These are phyloP conservation scores for Triglochin maritima DNA, from an alignment of 106 monocot genomes.

Conservation along the genomic window DNA sequence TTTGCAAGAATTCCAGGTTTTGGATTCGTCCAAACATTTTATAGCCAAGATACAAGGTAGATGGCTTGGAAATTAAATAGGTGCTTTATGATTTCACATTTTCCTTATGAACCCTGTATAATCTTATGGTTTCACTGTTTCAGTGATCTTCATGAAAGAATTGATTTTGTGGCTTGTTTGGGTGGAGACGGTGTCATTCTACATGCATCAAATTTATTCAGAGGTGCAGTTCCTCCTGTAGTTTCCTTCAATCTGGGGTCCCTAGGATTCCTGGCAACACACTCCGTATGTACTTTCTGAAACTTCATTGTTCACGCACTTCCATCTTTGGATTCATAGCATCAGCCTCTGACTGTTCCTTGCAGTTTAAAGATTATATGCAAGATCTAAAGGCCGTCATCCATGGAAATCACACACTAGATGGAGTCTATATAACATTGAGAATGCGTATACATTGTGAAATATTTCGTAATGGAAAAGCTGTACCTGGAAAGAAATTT, in stretches of 20 bases:
- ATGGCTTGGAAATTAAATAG: neutral
- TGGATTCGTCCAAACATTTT: constrained; percentile 98
- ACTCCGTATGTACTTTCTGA: constrained; percentile 45
- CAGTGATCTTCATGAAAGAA: constrained; percentile 99
- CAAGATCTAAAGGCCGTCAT: constrained; percentile 77
- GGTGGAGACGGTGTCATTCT: constrained; percentile 99
- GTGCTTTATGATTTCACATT: neutral
- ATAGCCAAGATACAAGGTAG: constrained; percentile 91
- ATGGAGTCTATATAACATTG: constrained; percentile 96
- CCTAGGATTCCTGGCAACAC: constrained; percentile 96
- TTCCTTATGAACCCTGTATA: neutral
- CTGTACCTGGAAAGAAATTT: constrained; percentile 89
- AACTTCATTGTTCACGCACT: neutral
- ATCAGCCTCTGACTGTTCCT: constrained; percentile 1
- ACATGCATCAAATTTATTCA: constrained; percentile 95
- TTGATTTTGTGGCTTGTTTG: constrained; percentile 95
- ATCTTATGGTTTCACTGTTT: constrained; percentile 6
- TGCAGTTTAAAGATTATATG: constrained; percentile 70
- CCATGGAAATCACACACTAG: constrained; percentile 83
- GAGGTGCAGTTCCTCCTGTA: constrained; percentile 93
- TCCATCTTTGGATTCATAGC: no score
- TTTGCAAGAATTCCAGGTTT: constrained; percentile 94
- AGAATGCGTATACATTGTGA: constrained; percentile 91
- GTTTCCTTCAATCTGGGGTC: constrained; percentile 99
- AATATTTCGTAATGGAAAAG: constrained; percentile 84